Base-by-base conservation (phyloP, 2,329 filamentous ascomycete species). In the Graphilbum sp. region DNA sequence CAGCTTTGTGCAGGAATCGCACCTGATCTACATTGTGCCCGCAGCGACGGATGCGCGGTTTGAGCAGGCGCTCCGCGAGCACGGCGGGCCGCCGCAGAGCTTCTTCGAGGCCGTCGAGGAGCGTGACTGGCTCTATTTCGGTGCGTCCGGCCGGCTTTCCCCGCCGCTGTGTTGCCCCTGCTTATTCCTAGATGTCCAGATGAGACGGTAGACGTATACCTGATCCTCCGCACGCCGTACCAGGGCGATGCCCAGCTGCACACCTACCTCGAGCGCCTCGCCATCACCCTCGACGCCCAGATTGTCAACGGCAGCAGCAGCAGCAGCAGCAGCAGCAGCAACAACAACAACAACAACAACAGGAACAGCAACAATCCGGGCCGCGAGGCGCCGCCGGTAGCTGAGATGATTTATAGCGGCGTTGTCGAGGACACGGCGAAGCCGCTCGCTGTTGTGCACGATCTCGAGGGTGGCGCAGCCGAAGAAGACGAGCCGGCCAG, bases 71-170 rank as follows among this genome's bases (percentile, higher is more conserved):
- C 63, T 77, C 39, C 58, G 56, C 38, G 15, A 25, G 23, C 38
- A 37, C 35, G 32, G 35, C 11, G 59, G 57, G 45, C 62, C 58
- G 38, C 58, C 48, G 44, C 54, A 61, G 45, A 60, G 59, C 47
- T 58, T 62, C 43, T 63, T 79, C 32, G 65, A 72, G 37, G 67
- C 67, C 16, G 65, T 84, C 49, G 59, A 69, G 32, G 68, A 73
- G 48, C 67, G 80, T 46, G 66, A 78, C 30, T 66, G 67, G 39
- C 61, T 87, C 30, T 79, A 82, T 52, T 84, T 86, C 51, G 81
- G 81, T 85, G 12, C 21, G 4, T 19, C 7, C 16, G 3, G 2
- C 11, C 12, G 24, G 16, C 17, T 31, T 15, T 18, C 4, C 16
- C 4, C 13, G 8, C 18, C 12, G n/a, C 24, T 12, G n/a, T 29